Base-by-base conservation (phyloP, 2,329 filamentous ascomycete genomes). In the Thielaviopsis populi region DNA sequence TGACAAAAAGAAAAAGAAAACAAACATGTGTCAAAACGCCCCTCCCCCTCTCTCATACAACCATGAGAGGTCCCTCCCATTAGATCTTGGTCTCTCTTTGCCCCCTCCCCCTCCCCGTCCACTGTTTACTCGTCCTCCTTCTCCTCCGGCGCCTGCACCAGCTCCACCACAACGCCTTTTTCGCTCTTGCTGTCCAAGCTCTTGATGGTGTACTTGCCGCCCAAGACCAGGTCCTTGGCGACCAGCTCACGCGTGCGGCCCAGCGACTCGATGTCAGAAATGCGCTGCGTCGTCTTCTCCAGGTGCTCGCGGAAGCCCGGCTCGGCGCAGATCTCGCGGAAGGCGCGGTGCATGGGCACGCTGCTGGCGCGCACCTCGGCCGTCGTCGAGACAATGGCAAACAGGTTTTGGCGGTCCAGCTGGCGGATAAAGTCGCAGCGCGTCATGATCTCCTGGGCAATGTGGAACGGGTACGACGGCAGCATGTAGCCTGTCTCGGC, bases 261-360 rank as follows among this genome's bases (percentile, higher is more conserved):
- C 67, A 99, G 79, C 70, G 86, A 91, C 78, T 99, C 94, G 71
- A 99, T 99, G 68, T 87, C 91, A n/a, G 80, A 76, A 68, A 99
- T 99, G 24, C 94, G 82, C 65, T 92, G 82, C 27, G 96, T 77
- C 0, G 94, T 97, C 2, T 81, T 85, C 67, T 95, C 85, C 17
- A 99, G 76, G 72, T 91, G 86, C 68, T 91, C 78, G 27, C 90
- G 84, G 73, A 99, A 99, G 5, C 88, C 88, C 3, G 83, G 80
- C 69, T 86, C 75, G 2, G 77, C 73, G 71, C 91, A 96, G 13
- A 99, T 91, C 70, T 91, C 84, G 65, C 84, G 82, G 74, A 99
- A 95, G 0, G 94, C 94, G 59, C 85, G 84, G 74, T 95, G 90
- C 94, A 99, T 99, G 1, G 94, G 94, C 30, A 99, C 92, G 1